Evolutionary conservation across 192 early-diverging fungal genomes (phyloP).

Genomic region (Entomortierella beljakovae): DNA sequence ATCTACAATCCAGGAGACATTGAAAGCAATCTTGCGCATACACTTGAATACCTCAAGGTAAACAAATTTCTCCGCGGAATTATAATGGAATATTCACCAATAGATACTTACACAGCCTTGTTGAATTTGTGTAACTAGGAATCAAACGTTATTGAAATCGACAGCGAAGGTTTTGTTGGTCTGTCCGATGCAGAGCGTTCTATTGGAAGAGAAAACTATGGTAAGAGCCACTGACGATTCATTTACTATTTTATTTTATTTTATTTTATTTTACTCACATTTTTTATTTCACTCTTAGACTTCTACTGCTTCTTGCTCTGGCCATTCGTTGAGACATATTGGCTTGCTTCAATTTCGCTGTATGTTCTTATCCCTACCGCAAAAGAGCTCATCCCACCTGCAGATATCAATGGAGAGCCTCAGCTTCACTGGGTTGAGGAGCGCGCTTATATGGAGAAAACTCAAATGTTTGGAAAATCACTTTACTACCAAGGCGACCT

Average conservation of each 20-base stretch:
- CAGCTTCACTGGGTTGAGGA: constrained; percentile 76
- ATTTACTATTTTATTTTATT: neutral
- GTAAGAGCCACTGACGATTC: constrained; percentile 26
- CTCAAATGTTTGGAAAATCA: constrained; percentile 84
- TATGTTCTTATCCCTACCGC: constrained; percentile 47
- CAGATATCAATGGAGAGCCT: constrained; percentile 40
- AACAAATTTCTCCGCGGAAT: constrained; percentile 4
- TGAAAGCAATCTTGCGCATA: constrained; percentile 70
- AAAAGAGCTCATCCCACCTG: neutral
- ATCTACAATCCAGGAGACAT: constrained; percentile 83
- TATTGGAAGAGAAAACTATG: constrained; percentile 72
- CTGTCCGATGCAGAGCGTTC: constrained; percentile 63
- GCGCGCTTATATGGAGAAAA: constrained; percentile 72
- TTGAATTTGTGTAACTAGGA: constrained; percentile 20
- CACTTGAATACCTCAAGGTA: constrained; percentile 67
- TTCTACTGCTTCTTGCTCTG: constrained; percentile 87
- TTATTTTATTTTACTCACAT: neutral
- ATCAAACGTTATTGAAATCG: constrained; percentile 62
- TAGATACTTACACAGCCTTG: neutral
- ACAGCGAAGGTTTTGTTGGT: constrained; percentile 59
- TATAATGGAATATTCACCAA: neutral
- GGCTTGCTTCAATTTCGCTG: constrained; percentile 75
- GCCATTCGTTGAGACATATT: constrained; percentile 92
- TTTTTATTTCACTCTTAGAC: no score
- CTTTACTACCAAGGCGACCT: constrained; percentile 85